Percentiles rank a stretch among this genome's conserved stretches.
Conservation (phyloP, 192 early-diverging fungal genomes). For the Coemansia aciculifera region DNA sequence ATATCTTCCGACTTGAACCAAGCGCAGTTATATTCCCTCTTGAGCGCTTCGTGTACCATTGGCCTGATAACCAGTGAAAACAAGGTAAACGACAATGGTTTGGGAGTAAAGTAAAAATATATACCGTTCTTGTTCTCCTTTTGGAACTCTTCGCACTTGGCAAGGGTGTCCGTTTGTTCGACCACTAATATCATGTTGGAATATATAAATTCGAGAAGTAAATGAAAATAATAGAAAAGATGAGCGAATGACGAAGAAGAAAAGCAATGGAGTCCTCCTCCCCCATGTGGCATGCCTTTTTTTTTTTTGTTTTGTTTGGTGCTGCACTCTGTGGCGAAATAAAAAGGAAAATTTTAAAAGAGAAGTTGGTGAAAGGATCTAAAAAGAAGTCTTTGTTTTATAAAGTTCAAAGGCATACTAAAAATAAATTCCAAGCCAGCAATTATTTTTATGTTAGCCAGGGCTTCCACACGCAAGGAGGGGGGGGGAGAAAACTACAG, state of each 20-base stretch:
- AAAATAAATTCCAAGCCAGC: too few species aligned
- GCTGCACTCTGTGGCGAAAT: too few species aligned
- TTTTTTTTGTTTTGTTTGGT: too few species aligned
- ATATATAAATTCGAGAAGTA: background rate
- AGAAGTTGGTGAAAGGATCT: too few species aligned
- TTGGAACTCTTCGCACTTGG: constrained; percentile 2
- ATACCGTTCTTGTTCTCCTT: background rate
- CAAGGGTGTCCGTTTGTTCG: background rate
- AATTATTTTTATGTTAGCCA: too few species aligned
- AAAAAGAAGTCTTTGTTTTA: too few species aligned
- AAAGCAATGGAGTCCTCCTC: background rate
- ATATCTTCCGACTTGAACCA: background rate
- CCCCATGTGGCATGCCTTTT: background rate
- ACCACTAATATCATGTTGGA: background rate
- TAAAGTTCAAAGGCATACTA: too few species aligned
- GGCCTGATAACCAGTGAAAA: background rate
- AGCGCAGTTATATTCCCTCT: background rate
- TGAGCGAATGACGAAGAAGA: background rate
- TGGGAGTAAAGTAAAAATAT: background rate
- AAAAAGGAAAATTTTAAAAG: too few species aligned
- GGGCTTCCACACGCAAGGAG: background rate
- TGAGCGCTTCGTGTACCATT: background rate
- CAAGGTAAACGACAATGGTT: background rate
- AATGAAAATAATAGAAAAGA: background rate
- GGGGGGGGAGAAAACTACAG: too few species aligned